Evolutionary conservation across 495 filamentous ascomycete species (phyloP), one percentile per base, ranked within the genome.

Genomic region (Cryomyces antarcticus): DNA sequence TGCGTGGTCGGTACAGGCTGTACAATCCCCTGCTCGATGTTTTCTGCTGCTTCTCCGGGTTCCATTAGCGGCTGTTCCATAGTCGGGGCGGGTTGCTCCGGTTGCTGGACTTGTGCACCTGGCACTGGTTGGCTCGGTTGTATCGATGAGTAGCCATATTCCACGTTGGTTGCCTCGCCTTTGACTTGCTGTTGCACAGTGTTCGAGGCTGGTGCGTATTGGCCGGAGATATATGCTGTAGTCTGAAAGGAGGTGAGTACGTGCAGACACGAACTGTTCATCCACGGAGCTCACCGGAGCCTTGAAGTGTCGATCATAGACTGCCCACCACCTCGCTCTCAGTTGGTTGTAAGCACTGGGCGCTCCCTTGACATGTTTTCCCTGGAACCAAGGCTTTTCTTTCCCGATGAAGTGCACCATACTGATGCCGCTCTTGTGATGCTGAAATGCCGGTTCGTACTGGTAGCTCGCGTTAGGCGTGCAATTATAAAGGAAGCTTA

Each of bases 401-500:
- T 73, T 58, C 7, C 89, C 89, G 56, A 96, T 96, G 58, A 93
- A 96, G 62, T 96, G 89, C 33, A 89, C 75, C 63, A 92, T 63
- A 51, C 71, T 84, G 53, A 96, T 88, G 47, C 71, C 75, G 36
- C 79, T 78, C 59, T 87, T 78, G 56, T 88, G 93, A 65, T 96
- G 84, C 52, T 77, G 73, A 62, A 93, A 97, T 38, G 89, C 89
- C 11, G 89, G 89, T 37, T 88, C 70, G 60, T 92, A 94, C 62
- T 96, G 88, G 62, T 96, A 96, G 52, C 85, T 81, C 28, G 77
- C 85, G 49, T 80, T 89, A 5, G 87, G 86, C 3, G 89, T 99
- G 60, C 84, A 87, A 58, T 99, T 99, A 63, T 95, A 99, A 30
- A 75, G 73, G 61, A 99, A 99, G 64, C 82, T 86, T 49, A 99